Base-by-base conservation (phyloP, 1,284 basidiomycete species). In the Marasmius sp. region DNA sequence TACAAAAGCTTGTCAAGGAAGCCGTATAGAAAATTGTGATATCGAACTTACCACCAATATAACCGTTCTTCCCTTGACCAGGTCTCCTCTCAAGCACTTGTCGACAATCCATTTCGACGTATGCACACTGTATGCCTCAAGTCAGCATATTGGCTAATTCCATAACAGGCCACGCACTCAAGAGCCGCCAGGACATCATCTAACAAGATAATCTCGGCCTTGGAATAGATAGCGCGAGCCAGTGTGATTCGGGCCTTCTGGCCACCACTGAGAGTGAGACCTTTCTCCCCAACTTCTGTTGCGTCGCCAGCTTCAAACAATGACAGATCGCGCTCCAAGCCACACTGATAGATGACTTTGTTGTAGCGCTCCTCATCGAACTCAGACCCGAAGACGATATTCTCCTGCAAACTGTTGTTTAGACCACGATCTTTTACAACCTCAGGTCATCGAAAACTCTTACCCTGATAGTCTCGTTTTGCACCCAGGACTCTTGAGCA, bases 41-140 rank as follows among this genome's bases (percentile, higher is more conserved):
- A 27, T 27, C 5, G 93, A 18, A 75, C 85, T 65, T 69, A 87
- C 86, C 62, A 92, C 88, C 7, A 94, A 77, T 16, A 94, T 72
- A 45, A 93, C 77, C 0, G 91, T 94, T 54, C 91, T 81, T 7
- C 83, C 87, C 49, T 79, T 76, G 41, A 94, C 76, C 8, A 94
- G 77, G 63, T 89, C 85, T 2, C 91, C 89, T 50, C 75, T 73
- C 72, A 94, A 84, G 66, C 91, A 89, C 56, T 92, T 85, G 20
- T 92, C 85, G 10, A 93, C 85, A 61, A 94, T 87, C 84, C 85
- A 92, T 65, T 85, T 85, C 0, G 90, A 81, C 0, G 91, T 94
- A 62, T 89, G 84, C 3, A 86, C 82, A 49, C 60, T 61, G 16
- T 50, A 27, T 2, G 27, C 27, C 36, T 22, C 9, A 16, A 18